phyloP scores from a whole-genome alignment of 2,329 filamentous ascomycete species.

The Arachnomyces sp. region DNA sequence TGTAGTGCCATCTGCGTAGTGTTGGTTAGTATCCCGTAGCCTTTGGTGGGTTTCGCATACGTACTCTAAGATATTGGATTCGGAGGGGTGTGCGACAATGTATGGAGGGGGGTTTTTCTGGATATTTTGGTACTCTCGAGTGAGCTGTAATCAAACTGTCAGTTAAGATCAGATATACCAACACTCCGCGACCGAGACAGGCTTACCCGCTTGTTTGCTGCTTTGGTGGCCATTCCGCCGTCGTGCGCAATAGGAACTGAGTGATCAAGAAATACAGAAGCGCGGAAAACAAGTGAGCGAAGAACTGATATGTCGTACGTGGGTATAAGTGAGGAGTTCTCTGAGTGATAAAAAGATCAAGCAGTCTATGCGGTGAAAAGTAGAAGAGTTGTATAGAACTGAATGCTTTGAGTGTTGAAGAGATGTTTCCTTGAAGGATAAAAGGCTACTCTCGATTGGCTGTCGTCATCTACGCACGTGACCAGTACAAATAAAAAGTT shows the following conservation, averaged over 20 bases:
- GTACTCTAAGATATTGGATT: constrained; percentile 83
- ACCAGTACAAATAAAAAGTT: too few species aligned
- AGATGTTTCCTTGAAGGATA: too few species aligned
- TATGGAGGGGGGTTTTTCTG: constrained; percentile 75
- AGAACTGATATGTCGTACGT: too few species aligned
- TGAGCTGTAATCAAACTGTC: constrained; percentile 36
- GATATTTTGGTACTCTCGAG: constrained; percentile 57
- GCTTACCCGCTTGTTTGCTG: constrained; percentile 62
- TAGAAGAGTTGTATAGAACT: too few species aligned
- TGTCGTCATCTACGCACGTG: too few species aligned
- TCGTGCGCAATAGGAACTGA: background rate
- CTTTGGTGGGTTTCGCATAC: constrained; percentile 20
- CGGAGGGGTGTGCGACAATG: constrained; percentile 81
- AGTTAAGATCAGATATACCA: constrained; percentile 1
- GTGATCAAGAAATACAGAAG: background rate
- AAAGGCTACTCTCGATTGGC: too few species aligned
- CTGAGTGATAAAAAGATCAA: too few species aligned
- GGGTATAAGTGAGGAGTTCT: too few species aligned
- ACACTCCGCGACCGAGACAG: background rate
- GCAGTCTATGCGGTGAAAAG: too few species aligned
- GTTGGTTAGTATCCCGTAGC: constrained; percentile 7
- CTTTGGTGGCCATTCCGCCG: constrained; percentile 58
- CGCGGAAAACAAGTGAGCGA: background rate
- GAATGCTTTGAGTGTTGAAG: too few species aligned
- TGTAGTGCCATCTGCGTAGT: constrained; percentile 71